phyloP scores from a whole-genome alignment of 2,329 filamentous ascomycete genomes.

The Aspergillus carbonarius region DNA sequence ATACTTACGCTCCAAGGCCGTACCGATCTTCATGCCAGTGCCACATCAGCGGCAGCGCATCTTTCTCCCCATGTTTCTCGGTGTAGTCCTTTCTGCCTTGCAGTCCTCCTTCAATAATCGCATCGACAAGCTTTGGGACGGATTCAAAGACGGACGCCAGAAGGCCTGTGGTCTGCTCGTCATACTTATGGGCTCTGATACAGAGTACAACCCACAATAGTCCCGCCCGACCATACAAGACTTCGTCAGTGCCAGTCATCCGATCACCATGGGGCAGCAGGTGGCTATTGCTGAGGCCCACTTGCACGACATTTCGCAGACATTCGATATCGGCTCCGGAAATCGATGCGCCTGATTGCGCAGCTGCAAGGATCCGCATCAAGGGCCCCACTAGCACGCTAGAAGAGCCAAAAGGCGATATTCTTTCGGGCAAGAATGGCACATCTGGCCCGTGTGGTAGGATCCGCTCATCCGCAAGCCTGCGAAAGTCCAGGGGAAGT shows the following conservation, averaged over 20 bases:
- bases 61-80: conserved; percentile 29
- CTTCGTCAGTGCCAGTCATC: conserved; percentile 38
- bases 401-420: conserved; percentile 37
- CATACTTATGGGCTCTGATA: conserved; percentile 28
- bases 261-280: conserved; percentile 26
- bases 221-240: conserved; percentile 41
- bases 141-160: conserved; percentile 27
- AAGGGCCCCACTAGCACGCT: conserved; percentile 28
- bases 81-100: conserved; percentile 32
- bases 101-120: conserved; percentile 35
- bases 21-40: conserved; percentile 38
- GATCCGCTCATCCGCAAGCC: conserved; percentile 30
- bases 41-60: conserved; percentile 43
- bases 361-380: conserved; percentile 28
- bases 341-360: conserved; percentile 17
- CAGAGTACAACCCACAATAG: conserved; percentile 39
- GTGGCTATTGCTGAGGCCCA: conserved; percentile 31
- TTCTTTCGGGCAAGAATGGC: conserved; percentile 26
- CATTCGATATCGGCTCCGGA: conserved; percentile 28
- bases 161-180: conserved; percentile 18
- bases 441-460: conserved; percentile 24
- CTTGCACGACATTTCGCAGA: conserved; percentile 29
- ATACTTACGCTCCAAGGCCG: conserved; percentile 39
- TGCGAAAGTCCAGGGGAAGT: conserved; percentile 24
- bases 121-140: conserved; percentile 33